Evolutionary conservation across 2,329 filamentous ascomycete species (phyloP), one percentile per base, ranked within the genome.

Genomic region (Colletotrichum gigasporum): DNA sequence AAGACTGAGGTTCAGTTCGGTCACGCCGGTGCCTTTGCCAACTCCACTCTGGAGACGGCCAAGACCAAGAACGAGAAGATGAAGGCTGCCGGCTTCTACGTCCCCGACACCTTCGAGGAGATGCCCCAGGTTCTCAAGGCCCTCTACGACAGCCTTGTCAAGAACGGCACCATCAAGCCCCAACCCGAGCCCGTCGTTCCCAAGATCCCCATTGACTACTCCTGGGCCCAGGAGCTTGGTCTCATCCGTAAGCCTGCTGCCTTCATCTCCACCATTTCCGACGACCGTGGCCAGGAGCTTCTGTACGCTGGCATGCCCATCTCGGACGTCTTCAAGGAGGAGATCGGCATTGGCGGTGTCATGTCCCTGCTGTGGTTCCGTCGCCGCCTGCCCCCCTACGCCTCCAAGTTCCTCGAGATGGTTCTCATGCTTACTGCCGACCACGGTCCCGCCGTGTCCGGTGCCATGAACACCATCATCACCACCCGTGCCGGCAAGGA

Each of bases 401-500:
- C 96, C 76, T 96, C 93, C 87, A 97, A 97, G 85, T 99, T 99
- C 88, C 85, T 99, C 72, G 96, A 99, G 87, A 99, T 99, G 96
- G 96, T 99, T 71, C 95, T 99, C 80, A 99, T 99, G 96, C 90
- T 99, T 77, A 99, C 96, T 77, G 96, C 96, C 74, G 96, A 99
- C 78, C 96, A 99, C 90, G 96, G 96, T 82, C 96, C 96, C 57
- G 96, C 96, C 73, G 96, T 99, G 73, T 99, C 96, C 73, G 96
- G 96, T 88, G 96, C 96, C 80, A 99, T 99, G 96, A 99, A 99
- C 91, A 99, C 96, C 79, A 99, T 99, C 80, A 98, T 99, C 80
- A 99, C 96, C 68, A 99, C 96, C 65, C 93, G 96, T 92, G 96
- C 96, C 69, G 96, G 96, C 80, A 99, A 99, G 88, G 96, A 99